Percentiles rank a stretch among this genome's conserved stretches.
These are phyloP conservation scores for Clitopilus hobsonii DNA, from an alignment of 768 basidiomycete species.

Conservation along the genomic window DNA sequence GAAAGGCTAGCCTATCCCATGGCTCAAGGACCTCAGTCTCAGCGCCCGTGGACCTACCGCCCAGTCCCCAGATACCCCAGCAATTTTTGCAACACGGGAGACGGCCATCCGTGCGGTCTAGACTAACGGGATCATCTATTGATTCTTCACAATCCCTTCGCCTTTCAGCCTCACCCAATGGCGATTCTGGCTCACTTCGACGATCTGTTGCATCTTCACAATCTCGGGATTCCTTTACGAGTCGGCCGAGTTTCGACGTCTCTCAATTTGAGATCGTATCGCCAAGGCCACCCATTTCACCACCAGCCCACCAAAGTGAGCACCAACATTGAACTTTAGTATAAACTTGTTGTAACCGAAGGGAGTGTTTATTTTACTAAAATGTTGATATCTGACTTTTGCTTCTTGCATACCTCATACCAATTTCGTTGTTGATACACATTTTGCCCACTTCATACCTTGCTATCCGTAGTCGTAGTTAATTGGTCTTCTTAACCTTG, in stretches of 20 bases:
- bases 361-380: background rate
- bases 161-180: constrained; percentile 15
- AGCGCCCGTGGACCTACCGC: constrained; percentile 44
- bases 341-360: background rate
- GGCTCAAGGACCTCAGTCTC: background rate
- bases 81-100: constrained; percentile 30
- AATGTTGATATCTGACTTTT: background rate
- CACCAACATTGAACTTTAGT: background rate
- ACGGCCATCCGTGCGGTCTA: constrained; percentile 26
- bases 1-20: background rate
- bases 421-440: background rate
- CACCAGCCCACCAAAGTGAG: background rate
- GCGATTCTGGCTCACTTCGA: constrained; percentile 26
- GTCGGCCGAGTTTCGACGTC: constrained; percentile 52
- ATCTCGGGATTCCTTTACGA: constrained; percentile 36
- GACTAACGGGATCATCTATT: constrained; percentile 27
- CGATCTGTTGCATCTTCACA: constrained; percentile 38
- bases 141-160: constrained; percentile 26
- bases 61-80: constrained; percentile 59
- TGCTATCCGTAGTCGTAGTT: background rate
- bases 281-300: constrained; percentile 27
- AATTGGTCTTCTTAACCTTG: background rate
- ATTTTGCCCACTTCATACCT: background rate
- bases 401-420: too few species aligned
- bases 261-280: constrained; percentile 68